These are phyloP conservation scores for Russula dissimulans DNA, from an alignment of 768 basidiomycete species.

Conservation along the genomic window DNA sequence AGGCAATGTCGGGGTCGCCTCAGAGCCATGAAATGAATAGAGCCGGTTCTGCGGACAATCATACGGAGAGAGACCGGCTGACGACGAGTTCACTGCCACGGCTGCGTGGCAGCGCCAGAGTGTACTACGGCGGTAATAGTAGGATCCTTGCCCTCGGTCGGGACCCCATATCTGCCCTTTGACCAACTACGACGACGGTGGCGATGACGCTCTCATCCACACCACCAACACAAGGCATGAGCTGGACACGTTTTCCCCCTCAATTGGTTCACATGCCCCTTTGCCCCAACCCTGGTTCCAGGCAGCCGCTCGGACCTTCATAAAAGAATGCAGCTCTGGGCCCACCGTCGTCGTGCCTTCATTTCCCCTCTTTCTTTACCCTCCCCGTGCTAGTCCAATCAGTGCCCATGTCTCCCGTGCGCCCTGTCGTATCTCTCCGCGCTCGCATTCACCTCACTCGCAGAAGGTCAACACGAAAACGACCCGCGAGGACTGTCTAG, in stretches of 20 bases:
- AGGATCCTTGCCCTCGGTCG: too few relatives aligned
- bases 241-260: conserved; percentile 6
- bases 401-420: conserved; percentile 15
- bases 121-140: too few relatives aligned
- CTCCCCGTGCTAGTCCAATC: neutral
- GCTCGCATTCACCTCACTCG: neutral
- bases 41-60: too few relatives aligned
- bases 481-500: conserved; percentile 31
- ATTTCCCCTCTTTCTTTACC: neutral
- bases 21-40: too few relatives aligned
- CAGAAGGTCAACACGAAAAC: conserved; percentile 18
- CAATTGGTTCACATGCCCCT: conserved; percentile 12
- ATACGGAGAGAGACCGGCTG: too few relatives aligned
- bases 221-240: neutral
- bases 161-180: neutral
- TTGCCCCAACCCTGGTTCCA: conserved; percentile 18
- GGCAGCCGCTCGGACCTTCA: neutral
- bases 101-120: too few relatives aligned
- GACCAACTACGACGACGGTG: neutral
- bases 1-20: too few relatives aligned
- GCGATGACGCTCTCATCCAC: neutral
- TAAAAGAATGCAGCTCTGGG: conserved; percentile 3
- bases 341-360: neutral
- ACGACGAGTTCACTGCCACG: too few relatives aligned
- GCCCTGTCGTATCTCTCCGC: neutral